Base-by-base conservation (phyloP, 2,329 filamentous ascomycete species). In the Chrysoporthe cubensis region DNA sequence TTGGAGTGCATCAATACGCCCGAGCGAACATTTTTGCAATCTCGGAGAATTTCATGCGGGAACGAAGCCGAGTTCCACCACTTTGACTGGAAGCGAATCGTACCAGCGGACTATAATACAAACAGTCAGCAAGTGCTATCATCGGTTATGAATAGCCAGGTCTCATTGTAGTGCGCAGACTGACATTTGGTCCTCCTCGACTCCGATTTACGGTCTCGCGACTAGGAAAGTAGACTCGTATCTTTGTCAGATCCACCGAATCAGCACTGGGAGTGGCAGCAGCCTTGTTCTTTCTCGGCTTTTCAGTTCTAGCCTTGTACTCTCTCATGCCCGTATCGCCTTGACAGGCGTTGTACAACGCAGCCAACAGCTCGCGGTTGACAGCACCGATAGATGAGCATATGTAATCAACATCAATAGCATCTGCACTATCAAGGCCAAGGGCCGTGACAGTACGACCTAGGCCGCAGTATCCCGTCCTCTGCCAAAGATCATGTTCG, bases 1-100 rank as follows among this genome's bases (percentile, higher is more conserved):
- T 99, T 99, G 79, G 88, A 96, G 79, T 99, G 96, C 82, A 96
- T 92, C 70, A 99, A 81, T 32, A 97, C 76, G 0, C 93, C 92
- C 2, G 80, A 72, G 46, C 94, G 84, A 34, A 82, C 85, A 71
- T 91, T 96, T 71, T 89, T 82, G 75, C 91, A 94, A 76, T 98
- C 93, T 63, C 90, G 87, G 73, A 98, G 81, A 42, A 92, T 81
- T 52, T 87, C 78, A 54, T 83, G 85, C 4, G 95, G 95, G 73
- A 98, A 98, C 0, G 81, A 86, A 2, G 83, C 70, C 0, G 85
- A 80, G 54, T 89, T 82, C 85, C 91, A 98, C 88, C 90, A 94
- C 70, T 87, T 89, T 9, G 85, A 80, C 69, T 90, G 86, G 68
- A 96, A 85, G 74, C 91, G 97, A 68, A 98, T 94, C 0, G 94